phyloP scores from a whole-genome alignment of 2,329 filamentous ascomycete species.

The Ascochyta viciae-villosae region DNA sequence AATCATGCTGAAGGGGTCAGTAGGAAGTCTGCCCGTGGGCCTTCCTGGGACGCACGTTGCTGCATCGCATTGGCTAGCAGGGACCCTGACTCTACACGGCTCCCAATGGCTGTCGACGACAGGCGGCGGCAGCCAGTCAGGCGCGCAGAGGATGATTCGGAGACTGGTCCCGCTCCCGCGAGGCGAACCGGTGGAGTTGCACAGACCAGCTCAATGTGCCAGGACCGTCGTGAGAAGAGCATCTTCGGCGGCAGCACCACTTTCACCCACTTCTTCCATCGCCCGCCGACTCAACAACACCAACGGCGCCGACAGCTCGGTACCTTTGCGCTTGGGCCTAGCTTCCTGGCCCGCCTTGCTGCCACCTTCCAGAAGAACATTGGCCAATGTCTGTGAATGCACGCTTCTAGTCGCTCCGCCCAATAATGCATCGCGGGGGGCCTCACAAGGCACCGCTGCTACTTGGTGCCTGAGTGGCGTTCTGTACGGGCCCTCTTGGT shows the following conservation, averaged over 20 bases:
- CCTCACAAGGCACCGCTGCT: constrained; percentile 11
- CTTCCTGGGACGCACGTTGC: constrained; percentile 11
- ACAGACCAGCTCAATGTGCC: constrained; percentile 4
- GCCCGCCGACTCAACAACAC: constrained; percentile 12
- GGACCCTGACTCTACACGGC: constrained; percentile 8
- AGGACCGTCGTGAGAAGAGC: not conserved
- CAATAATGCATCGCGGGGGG: constrained; percentile 8
- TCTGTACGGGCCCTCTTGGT: not conserved
- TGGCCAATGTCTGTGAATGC: constrained; percentile 3
- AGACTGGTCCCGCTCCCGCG: constrained; percentile 10
- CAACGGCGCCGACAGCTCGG: constrained; percentile 9
- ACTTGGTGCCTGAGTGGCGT: constrained; percentile 8
- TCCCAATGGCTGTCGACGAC: not conserved
- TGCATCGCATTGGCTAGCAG: constrained; percentile 13
- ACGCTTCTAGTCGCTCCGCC: constrained; percentile 2
- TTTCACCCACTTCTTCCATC: constrained; percentile 12
- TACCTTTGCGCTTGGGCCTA: constrained; percentile 1
- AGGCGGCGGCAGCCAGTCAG: constrained; percentile 12
- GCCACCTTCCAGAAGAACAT: constrained; percentile 14
- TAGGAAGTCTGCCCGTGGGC: not conserved
- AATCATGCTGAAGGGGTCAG: constrained; percentile 4
- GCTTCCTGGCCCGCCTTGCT: constrained; percentile 1
- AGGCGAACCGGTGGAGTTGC: constrained; percentile 20
- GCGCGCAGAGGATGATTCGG: constrained; percentile 6
- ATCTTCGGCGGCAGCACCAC: constrained; percentile 12